phyloP scores from a whole-genome alignment of 75 land plant species.

The Sequoiadendron giganteum region DNA sequence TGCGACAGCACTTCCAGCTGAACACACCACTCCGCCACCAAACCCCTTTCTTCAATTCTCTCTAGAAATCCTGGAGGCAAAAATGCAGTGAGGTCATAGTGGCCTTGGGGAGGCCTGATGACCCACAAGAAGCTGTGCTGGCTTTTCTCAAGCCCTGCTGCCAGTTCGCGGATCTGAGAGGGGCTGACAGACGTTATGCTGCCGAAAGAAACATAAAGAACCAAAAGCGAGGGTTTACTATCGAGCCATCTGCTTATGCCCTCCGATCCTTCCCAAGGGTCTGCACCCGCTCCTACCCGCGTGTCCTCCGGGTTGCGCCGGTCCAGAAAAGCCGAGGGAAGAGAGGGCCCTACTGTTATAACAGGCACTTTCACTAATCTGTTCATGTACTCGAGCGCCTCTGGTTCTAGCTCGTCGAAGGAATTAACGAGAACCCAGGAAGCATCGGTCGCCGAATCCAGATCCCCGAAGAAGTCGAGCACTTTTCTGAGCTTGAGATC shows the following conservation, averaged over 20 bases:
- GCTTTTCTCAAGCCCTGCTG: conserved; percentile 3
- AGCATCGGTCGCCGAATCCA: neutral
- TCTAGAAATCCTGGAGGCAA: conserved; percentile 5
- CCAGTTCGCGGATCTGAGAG: neutral
- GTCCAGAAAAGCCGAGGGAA: neutral
- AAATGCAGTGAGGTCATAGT: neutral
- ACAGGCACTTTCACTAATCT: neutral
- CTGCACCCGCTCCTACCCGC: neutral
- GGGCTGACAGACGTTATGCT: neutral
- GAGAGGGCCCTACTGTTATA: neutral
- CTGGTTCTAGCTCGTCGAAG: neutral
- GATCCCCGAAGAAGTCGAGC: neutral
- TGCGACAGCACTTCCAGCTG: conserved; percentile 15
- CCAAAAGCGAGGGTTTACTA: neutral
- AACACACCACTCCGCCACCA: conserved; percentile 9
- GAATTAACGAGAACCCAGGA: conserved; percentile 3
- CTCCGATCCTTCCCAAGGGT: conserved; percentile 11
- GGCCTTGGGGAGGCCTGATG: conserved; percentile 5
- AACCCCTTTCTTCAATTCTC: conserved; percentile 3
- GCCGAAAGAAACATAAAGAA: conserved; percentile 12
- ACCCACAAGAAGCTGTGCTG: conserved; percentile 12
- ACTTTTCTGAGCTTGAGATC: neutral
- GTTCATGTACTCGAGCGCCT: neutral
- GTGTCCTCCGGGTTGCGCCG: neutral
- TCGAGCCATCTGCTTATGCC: conserved; percentile 13